These are phyloP conservation scores for Leishmania tarentolae DNA, from an alignment of 208 protist species.

Conservation along the genomic window DNA sequence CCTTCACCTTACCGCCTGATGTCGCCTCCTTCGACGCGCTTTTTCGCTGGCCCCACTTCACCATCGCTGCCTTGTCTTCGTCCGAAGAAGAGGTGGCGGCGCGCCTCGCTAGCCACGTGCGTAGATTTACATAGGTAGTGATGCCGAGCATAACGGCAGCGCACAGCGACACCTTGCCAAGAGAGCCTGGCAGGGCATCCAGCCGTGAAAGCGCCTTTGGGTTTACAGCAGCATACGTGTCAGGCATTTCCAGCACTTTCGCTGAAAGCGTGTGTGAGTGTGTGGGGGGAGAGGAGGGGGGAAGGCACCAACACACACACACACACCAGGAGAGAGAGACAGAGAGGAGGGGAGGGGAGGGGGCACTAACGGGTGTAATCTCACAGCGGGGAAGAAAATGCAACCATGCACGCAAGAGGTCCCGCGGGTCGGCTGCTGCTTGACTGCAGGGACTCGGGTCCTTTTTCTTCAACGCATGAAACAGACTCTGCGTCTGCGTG, in stretches of 20 bases:
- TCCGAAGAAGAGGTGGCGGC: not conserved
- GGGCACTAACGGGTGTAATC: not conserved
- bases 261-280: not conserved
- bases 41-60: slow-evolving; percentile 5
- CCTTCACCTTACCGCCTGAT: not conserved
- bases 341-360: not conserved
- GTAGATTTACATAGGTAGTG: slow-evolving; percentile 27
- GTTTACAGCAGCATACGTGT: not conserved
- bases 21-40: not conserved
- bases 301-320: not conserved
- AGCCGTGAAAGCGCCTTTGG: slow-evolving; percentile 9
- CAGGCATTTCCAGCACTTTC: not conserved
- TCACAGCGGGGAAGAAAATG: not conserved
- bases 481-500: not conserved
- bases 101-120: slow-evolving; percentile 20
- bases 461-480: not conserved
- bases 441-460: not conserved
- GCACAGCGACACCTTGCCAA: slow-evolving; percentile 30
- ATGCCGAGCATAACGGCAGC: slow-evolving; percentile 26
- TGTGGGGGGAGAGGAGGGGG: not conserved
- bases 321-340: not conserved
- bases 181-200: slow-evolving; percentile 29
- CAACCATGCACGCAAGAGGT: not conserved
- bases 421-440: not conserved
- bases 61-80: not conserved